These are phyloP conservation scores for Polytolypa hystricis DNA, from an alignment of 2,329 filamentous ascomycete species.

Conservation along the genomic window DNA sequence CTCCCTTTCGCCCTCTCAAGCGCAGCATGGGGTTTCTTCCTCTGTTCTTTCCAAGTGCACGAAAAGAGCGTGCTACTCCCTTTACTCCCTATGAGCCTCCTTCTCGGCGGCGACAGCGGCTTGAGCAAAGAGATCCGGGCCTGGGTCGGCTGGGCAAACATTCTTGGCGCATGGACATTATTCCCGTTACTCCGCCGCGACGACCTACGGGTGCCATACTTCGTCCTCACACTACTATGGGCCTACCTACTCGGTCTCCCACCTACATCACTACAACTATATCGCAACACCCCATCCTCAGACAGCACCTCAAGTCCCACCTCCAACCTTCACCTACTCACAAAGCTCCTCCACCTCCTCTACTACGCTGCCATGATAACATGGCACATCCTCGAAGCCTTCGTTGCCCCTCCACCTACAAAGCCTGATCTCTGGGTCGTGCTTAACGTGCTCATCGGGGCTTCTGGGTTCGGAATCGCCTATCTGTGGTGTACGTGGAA, in stretches of 20 bases:
- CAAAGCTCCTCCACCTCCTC: constrained; percentile 59
- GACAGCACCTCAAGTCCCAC: constrained; percentile 27
- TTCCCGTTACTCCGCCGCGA: constrained; percentile 83
- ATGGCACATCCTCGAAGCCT: constrained; percentile 71
- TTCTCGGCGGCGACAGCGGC: constrained; percentile 68
- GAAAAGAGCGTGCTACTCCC: constrained; percentile 95
- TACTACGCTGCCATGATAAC: constrained; percentile 68
- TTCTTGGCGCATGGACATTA: constrained; percentile 84
- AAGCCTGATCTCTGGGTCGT: constrained; percentile 96
- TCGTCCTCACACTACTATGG: constrained; percentile 77
- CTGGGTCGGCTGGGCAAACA: constrained; percentile 94
- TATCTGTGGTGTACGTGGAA: constrained; percentile 85
- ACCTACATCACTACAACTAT: constrained; percentile 60
- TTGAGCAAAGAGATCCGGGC: constrained; percentile 64
- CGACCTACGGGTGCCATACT: constrained; percentile 72
- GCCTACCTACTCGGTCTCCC: constrained; percentile 81
- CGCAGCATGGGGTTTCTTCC: constrained; percentile 91
- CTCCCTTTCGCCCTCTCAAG: constrained; percentile 71
- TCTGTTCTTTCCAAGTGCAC: constrained; percentile 96
- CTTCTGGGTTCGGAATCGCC: constrained; percentile 72
- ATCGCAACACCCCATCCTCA: constrained; percentile 40
- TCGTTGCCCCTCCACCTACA: constrained; percentile 53
- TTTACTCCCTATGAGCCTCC: constrained; percentile 81
- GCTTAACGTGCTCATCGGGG: constrained; percentile 75
- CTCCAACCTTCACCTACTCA: constrained; percentile 41